phyloP scores from a whole-genome alignment of 2,329 filamentous ascomycete genomes.

The Chalaropsis ovoidea region DNA sequence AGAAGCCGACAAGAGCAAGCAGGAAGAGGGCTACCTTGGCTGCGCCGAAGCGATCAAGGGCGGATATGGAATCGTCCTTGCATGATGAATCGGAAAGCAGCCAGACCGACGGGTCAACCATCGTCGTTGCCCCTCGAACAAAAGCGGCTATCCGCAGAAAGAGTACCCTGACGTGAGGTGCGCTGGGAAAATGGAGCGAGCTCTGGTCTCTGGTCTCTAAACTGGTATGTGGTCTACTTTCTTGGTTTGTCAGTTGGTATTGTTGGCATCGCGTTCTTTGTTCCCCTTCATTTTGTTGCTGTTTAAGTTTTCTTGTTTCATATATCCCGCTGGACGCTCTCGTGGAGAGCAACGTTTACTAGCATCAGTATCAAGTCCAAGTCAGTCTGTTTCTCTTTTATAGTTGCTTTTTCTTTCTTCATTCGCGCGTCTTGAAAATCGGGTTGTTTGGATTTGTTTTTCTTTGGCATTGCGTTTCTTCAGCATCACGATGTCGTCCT shows the following conservation, averaged over 20 bases:
- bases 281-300: not conserved
- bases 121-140: constrained; percentile 13
- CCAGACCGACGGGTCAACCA: constrained; percentile 15
- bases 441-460: not conserved
- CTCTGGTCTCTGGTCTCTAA: too few species aligned
- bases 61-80: constrained; percentile 25
- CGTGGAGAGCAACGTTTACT: not conserved
- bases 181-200: not conserved
- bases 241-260: constrained; percentile 5
- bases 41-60: constrained; percentile 21
- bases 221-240: constrained; percentile 4
- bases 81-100: constrained; percentile 27
- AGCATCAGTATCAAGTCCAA: constrained; percentile 10
- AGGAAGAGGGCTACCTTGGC: constrained; percentile 23
- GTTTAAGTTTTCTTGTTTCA: constrained; percentile 15
- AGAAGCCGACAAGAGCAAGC: constrained; percentile 16
- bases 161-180: constrained; percentile 23
- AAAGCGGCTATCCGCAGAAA: constrained; percentile 22
- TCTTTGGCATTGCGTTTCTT: constrained; percentile 15
- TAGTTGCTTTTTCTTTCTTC: constrained; percentile 20
- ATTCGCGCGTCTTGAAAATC: not conserved
- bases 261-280: not conserved
- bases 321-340: not conserved
- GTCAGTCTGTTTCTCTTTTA: constrained; percentile 7
- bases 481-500: not conserved